phyloP scores from a whole-genome alignment of 2,329 filamentous ascomycete genomes.

The Diplodia sapinea region DNA sequence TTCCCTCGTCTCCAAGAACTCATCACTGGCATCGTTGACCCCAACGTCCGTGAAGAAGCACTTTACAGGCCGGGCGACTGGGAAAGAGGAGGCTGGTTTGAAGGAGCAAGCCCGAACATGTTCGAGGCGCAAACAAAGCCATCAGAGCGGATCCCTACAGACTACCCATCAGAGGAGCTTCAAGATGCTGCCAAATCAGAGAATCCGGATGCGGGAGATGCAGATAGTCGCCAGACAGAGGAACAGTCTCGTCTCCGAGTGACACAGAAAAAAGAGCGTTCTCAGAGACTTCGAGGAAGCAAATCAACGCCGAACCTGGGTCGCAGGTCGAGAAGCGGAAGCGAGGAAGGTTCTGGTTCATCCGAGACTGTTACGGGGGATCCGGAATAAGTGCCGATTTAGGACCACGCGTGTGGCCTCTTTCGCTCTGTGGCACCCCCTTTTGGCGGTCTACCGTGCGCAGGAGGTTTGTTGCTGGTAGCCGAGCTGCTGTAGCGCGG shows the following conservation, averaged over 20 bases:
- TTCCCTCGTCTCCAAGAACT: constrained; percentile 75
- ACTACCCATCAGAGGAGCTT: constrained; percentile 35
- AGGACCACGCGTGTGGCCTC: too few species aligned
- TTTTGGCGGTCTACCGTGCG: not conserved
- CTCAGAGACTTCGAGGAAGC: not conserved
- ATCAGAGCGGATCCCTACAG: constrained; percentile 20
- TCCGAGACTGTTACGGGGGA: not conserved
- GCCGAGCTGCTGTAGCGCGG: not conserved
- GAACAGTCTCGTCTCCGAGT: constrained; percentile 39
- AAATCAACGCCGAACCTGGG: constrained; percentile 11
- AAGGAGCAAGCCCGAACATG: constrained; percentile 46
- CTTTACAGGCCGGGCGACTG: constrained; percentile 75
- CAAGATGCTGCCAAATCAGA: constrained; percentile 37
- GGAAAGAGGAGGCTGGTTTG: constrained; percentile 89
- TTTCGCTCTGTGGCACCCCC: not conserved
- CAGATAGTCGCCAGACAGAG: constrained; percentile 35
- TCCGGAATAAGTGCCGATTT: not conserved
- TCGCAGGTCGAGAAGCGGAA: not conserved
- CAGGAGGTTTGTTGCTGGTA: not conserved
- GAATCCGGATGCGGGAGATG: constrained; percentile 36
- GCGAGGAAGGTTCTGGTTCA: constrained; percentile 4
- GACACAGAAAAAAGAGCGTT: constrained; percentile 32
- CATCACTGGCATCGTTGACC: constrained; percentile 71
- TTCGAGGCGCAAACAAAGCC: constrained; percentile 49
- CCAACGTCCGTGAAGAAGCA: constrained; percentile 63